Base-by-base conservation (phyloP, 2,329 filamentous ascomycete species). In the Thermomyces lanuginosus region DNA sequence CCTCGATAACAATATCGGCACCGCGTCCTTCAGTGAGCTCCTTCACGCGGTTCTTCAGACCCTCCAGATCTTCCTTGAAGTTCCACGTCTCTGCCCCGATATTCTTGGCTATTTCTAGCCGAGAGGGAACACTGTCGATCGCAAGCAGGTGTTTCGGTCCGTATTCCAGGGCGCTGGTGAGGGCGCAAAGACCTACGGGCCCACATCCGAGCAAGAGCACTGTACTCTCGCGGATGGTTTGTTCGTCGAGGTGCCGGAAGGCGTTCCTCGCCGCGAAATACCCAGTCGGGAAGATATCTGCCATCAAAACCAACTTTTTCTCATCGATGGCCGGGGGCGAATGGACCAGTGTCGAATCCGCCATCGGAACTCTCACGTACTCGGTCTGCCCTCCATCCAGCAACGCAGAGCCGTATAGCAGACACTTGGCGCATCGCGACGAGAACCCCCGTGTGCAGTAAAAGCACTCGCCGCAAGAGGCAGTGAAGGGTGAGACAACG, bases 191-290 rank as follows among this genome's bases (percentile, higher is more conserved):
- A 1, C 82, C 84, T 3, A 92, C 76, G 0, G 76, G 76, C 1
- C 84, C 84, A 44, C 83, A 92, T 4, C 84, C 84, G 32, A 92
- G 69, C 11, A 92, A 58, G 1, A 91, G 77, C 0, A 82, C 72
- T 0, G 75, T 79, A 33, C 72, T 69, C 24, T 80, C 68, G 10
- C 61, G 53, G 27, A 75, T 66, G 30, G 72, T 62, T 34, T 71
- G 63, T 8, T 46, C 44, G 7, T 55, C 60, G 20, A 75, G 61
- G 43, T 74, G 56, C 31, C 69, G 68, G 49, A 92, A 76, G 5
- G 73, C 84, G 43, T 82, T 89, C 31, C 66, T 64, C 4, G 79
- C 79, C 5, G 80, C 83, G 41, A 84, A 92, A 55, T 72, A 92
- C 5, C 84, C 57, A 0, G 75, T 81, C 1, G 83, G 83, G 52